phyloP scores from a whole-genome alignment of 2,329 filamentous ascomycete species.

The Colletotrichum tofieldiae region DNA sequence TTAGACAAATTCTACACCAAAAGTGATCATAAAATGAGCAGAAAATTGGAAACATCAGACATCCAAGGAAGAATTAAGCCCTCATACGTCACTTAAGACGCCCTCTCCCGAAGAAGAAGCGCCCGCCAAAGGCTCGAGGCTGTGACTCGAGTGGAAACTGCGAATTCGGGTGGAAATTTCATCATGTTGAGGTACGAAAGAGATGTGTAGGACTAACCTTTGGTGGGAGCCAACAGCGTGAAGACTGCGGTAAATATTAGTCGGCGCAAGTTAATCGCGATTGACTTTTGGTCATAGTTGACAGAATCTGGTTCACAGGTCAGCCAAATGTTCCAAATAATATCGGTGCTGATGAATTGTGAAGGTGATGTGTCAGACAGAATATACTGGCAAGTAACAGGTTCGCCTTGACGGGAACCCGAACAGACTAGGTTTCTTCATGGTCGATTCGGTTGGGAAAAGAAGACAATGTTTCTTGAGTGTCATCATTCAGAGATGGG shows the following conservation, averaged over 20 bases:
- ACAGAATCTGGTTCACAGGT: not conserved
- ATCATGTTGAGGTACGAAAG: conserved; percentile 66
- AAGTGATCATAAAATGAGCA: not conserved
- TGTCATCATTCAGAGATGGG: conserved; percentile 78
- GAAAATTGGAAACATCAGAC: conserved; percentile 67
- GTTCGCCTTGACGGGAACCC: conserved; percentile 72
- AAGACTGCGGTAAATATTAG: conserved; percentile 8
- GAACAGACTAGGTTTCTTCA: conserved; percentile 82
- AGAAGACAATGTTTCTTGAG: conserved; percentile 79
- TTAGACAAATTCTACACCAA: not conserved
- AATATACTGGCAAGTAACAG: conserved; percentile 95
- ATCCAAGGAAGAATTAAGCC: conserved; percentile 81
- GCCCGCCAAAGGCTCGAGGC: conserved; percentile 71
- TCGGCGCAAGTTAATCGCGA: not conserved
- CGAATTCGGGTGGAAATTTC: conserved; percentile 85
- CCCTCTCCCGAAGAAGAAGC: not conserved
- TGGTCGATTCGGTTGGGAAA: conserved; percentile 91
- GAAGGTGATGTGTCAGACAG: conserved; percentile 75
- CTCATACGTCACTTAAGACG: conserved; percentile 73
- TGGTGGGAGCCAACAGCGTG: not conserved
- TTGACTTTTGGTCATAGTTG: not conserved
- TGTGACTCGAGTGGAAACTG: conserved; percentile 88
- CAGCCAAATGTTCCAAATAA: conserved; percentile 14
- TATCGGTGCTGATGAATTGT: conserved; percentile 16
- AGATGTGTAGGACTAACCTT: conserved; percentile 51